These are phyloP conservation scores for Candida verbasci DNA, from an alignment of 805 yeast species.

Conservation along the genomic window DNA sequence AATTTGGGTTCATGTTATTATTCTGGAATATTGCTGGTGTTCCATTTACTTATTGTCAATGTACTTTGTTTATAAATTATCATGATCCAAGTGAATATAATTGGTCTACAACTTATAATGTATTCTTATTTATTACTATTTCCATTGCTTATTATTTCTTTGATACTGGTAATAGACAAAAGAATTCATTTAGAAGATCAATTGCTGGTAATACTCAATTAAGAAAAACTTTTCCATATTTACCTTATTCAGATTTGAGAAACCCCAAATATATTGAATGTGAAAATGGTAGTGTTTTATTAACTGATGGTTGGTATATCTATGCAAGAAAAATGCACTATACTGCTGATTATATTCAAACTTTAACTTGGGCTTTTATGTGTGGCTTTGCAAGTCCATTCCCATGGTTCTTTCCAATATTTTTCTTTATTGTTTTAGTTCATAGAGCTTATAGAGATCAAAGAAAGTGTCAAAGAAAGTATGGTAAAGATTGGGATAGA, in stretches of 20 bases:
- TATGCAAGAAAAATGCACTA: conserved; percentile 93
- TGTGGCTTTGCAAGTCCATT: conserved; percentile 86
- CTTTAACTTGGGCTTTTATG: conserved; percentile 85
- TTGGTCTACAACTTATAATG: conserved; percentile 62
- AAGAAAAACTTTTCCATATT: conserved; percentile 89
- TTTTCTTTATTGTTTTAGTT: conserved; percentile 79
- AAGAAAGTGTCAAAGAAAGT: conserved; percentile 77
- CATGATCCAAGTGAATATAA: conserved; percentile 82
- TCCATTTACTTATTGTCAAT: conserved; percentile 95
- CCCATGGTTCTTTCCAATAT: conserved; percentile 95
- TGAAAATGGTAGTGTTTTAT: conserved; percentile 74
- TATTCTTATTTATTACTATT: conserved; percentile 51
- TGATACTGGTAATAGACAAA: conserved; percentile 93
- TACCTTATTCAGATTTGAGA: conserved; percentile 77
- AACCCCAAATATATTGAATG: conserved; percentile 85
- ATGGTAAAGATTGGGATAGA: conserved; percentile 91
- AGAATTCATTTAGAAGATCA: conserved; percentile 82
- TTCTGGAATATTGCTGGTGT: conserved; percentile 99
- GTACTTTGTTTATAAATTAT: conserved; percentile 76
- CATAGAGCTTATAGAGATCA: conserved; percentile 91
- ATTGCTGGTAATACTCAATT: conserved; percentile 73
- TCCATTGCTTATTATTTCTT: conserved; percentile 82
- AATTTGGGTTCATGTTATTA: conserved; percentile 97
- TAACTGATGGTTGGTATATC: conserved; percentile 92
- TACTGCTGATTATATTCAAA: conserved; percentile 89